Evolutionary conservation across 768 basidiomycete species (phyloP).

Genomic region (Lentinula detonsa): DNA sequence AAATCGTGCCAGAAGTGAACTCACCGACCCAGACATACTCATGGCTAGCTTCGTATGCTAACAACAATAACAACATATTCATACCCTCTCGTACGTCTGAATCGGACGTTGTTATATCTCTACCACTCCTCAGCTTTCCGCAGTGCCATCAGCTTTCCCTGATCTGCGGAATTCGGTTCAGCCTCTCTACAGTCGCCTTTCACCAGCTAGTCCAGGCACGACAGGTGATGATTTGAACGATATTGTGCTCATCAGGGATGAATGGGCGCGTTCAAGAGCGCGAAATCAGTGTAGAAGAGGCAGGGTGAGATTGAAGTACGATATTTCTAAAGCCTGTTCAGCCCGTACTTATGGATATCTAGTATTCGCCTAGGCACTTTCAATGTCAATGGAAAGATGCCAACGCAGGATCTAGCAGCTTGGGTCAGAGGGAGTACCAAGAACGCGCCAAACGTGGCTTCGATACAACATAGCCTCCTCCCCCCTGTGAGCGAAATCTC

Average conservation of each 20-base stretch:
- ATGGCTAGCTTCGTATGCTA: conserved; percentile 41
- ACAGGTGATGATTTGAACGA: conserved; percentile 58
- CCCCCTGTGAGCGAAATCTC: conserved; percentile 30
- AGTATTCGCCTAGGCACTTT: conserved; percentile 75
- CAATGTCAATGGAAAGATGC: conserved; percentile 77
- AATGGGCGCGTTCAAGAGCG: conserved; percentile 53
- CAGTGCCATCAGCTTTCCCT: conserved; percentile 38
- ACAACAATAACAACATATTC: conserved; percentile 13
- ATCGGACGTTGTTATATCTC: background rate
- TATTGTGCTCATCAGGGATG: conserved; percentile 50
- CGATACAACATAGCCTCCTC: conserved; percentile 13
- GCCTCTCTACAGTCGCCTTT: conserved; percentile 50
- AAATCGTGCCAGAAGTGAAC: conserved; percentile 12
- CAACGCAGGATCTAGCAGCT: conserved; percentile 63
- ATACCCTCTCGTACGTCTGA: conserved; percentile 21
- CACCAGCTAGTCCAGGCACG: conserved; percentile 54
- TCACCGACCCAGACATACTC: conserved; percentile 30
- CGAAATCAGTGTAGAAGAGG: conserved; percentile 27
- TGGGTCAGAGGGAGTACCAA: conserved; percentile 45
- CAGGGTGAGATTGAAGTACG: conserved; percentile 25
- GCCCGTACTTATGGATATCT: background rate
- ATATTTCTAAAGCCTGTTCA: background rate
- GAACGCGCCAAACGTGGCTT: background rate
- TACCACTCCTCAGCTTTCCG: background rate
- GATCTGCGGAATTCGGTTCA: conserved; percentile 49